Base-by-base conservation (phyloP, 2,329 filamentous ascomycete genomes). In the Bipolaris sorokiniana region DNA sequence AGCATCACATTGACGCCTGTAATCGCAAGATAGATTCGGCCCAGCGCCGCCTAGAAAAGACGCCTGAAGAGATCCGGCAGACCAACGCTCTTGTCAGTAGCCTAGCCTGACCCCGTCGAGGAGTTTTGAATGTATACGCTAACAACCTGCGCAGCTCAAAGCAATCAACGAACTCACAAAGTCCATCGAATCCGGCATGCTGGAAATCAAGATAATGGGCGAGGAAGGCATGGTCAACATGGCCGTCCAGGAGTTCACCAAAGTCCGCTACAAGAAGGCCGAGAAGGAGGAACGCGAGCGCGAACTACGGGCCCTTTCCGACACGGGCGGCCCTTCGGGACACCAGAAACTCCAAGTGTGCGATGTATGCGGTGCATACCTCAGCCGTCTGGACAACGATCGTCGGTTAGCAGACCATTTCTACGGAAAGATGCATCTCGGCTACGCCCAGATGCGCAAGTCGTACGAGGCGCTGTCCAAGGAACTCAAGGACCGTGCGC, bases 281-380 rank as follows among this genome's bases (percentile, higher is more conserved):
- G 86, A 89, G 65, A 97, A 97, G 77, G 85, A 88, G 58, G 91
- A 95, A 60, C 87, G 87, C 61, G 93, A 97, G 79, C 86, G 89
- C 59, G 94, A 98, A 72, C 84, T 99, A 58, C 96, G 97, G 77
- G 88, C 90, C 3, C 84, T 99, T 22, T 90, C 90, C 53, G 95
- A 99, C 78, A 98, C 94, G 0, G 91, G 89, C 23, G 95, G 95
- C 0, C 95, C 95, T 0, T 92, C 88, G 0, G 95, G 95, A 16
- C 95, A 99, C 77, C 95, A 99, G 81, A 99, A 99, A 77, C 83
- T 99, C 38, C 95, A 99, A 76, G 95, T 99, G 45, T 99, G 95
- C 83, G 95, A 99, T 78, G 95, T 98, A 1, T 99, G 95, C 77
- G 95, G 95, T 61, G 95, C 95, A 5, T 99, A 98, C 76, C 84